Evolutionary conservation across 352 stramenopile genomes (phyloP), one percentile per base, ranked within the genome.

Genomic region (Phytophthora macrochlamydospora): DNA sequence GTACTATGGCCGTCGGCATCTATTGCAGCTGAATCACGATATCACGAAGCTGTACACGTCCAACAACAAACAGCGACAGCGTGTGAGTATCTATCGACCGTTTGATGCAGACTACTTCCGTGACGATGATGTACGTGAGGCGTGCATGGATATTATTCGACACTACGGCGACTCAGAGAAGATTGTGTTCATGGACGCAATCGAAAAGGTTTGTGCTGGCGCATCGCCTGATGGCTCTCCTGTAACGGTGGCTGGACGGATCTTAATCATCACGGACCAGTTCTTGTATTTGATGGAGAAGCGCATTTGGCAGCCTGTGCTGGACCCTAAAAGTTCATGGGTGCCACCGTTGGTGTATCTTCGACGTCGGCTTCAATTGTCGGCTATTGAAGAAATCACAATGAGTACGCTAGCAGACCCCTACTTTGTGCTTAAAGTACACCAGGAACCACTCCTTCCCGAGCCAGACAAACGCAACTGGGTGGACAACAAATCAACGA

Each of bases 41-140:
- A 96, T 97, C 43, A 92, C 83, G 13, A 95, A 96, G 59, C 62
- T 96, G 28, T 97, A 97, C 65, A 43, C 76, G 35, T 83, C 84
- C 0, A 90, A 87, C 48, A 84, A 81, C 62, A 96, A 96, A 67
- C 81, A 93, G 64, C 76, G 89, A 0, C 89, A 95, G 49, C 84
- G 87, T 24, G 89, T 94, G 45, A 95, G 87, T 71, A 92, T 97
- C 32, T 93, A 94, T 56, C 85, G 90, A 9, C 89, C 90, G 1
- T 97, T 95, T 57, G 82, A 95, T 51, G 83, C 78, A 43, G 85
- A 96, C 42, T 97, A 97, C 57, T 33, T 96, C 24, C 81, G 75
- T 4, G 75, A 92, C n/a, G 76, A 78, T 31, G 68, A 60, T 2
- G 57, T 95, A 48, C 79, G 83, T 30, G 82, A 91, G n/a, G 83